Percentiles rank a stretch among this genome's conserved stretches.
Conservation (phyloP, 1,284 basidiomycete genomes). For the Cutaneotrichosporon cavernicola region DNA sequence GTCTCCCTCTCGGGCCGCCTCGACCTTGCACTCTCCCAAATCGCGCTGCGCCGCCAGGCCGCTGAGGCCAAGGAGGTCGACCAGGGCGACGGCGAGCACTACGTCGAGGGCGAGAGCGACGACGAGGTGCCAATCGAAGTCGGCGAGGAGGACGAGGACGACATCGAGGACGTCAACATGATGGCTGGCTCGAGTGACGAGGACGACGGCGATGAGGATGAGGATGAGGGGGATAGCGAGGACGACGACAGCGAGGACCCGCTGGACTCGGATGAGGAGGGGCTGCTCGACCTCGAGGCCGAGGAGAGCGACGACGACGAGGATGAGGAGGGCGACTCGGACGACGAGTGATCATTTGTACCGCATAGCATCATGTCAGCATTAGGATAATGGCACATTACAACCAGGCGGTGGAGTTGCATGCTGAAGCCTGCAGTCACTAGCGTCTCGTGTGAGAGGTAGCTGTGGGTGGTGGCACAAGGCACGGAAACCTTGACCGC, state of each 20-base stretch:
- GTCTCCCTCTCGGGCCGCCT: constrained; percentile 82
- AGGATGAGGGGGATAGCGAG: constrained; percentile 49
- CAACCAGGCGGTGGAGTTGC: neutral
- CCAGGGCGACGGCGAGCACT: constrained; percentile 52
- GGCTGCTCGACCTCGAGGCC: constrained; percentile 61
- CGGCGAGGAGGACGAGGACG: constrained; percentile 64
- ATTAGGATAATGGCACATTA: constrained; percentile 9
- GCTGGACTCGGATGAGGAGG: constrained; percentile 61
- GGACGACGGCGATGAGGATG: constrained; percentile 36
- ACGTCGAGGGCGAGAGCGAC: constrained; percentile 53
- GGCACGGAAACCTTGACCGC: too few species aligned
- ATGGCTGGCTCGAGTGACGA: constrained; percentile 58
- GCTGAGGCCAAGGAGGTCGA: constrained; percentile 36
- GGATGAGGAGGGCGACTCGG: constrained; percentile 59
- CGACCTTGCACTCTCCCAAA: constrained; percentile 90
- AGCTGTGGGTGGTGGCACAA: too few species aligned
- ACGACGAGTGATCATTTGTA: constrained; percentile 28
- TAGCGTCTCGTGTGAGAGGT: too few species aligned
- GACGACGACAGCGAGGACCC: constrained; percentile 56
- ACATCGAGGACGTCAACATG: constrained; percentile 62
- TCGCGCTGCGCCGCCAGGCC: constrained; percentile 65
- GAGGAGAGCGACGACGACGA: constrained; percentile 63
- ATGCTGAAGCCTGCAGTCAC: neutral
- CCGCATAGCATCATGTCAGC: constrained; percentile 14
- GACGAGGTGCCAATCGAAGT: constrained; percentile 62